A percentile compares a stretch with the other conserved stretches of the same genome.
These are phyloP conservation scores for Aspergillus funiculosus DNA, from an alignment of 495 filamentous ascomycete species.

Conservation along the genomic window DNA sequence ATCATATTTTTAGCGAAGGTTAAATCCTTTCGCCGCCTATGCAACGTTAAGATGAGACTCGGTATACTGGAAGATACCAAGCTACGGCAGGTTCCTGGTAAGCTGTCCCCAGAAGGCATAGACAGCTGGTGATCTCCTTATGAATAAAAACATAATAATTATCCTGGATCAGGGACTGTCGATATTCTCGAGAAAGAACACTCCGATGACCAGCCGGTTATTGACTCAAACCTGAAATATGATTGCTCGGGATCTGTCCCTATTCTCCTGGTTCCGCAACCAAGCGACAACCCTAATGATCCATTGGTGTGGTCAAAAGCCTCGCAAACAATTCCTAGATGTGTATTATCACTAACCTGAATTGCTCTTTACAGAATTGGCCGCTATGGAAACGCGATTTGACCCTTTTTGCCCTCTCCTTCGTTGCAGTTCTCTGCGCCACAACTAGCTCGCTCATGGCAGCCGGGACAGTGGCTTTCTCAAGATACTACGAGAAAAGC, in stretches of 20 bases:
- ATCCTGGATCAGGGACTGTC: slow-evolving; percentile 50
- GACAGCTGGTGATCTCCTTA: background rate
- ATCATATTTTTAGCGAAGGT: too few species aligned
- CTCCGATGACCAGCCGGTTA: slow-evolving; percentile 30
- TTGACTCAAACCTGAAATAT: slow-evolving; percentile 56
- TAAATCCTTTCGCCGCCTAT: too few species aligned
- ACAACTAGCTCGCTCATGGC: slow-evolving; percentile 79
- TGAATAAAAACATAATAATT: background rate
- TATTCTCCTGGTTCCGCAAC: slow-evolving; percentile 74
- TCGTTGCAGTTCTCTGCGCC: slow-evolving; percentile 74
- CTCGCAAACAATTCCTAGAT: background rate
- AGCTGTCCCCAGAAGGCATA: background rate
- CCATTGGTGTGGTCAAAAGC: slow-evolving; percentile 49
- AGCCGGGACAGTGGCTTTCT: slow-evolving; percentile 72
- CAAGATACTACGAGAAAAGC: slow-evolving; percentile 48
- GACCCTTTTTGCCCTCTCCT: slow-evolving; percentile 70
- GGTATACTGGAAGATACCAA: slow-evolving; percentile 66
- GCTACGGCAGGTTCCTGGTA: slow-evolving; percentile 69
- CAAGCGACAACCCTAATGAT: slow-evolving; percentile 75
- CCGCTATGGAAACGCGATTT: slow-evolving; percentile 79
- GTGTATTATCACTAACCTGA: slow-evolving; percentile 16
- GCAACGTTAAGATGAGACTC: slow-evolving; percentile 60
- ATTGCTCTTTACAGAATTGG: slow-evolving; percentile 67
- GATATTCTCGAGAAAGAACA: slow-evolving; percentile 56
- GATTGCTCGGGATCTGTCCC: slow-evolving; percentile 60